A percentile compares a stretch with the other conserved stretches of the same genome.
These are phyloP conservation scores for Hanseniaspora uvarum DNA, from an alignment of 1,139 yeast genomes.

Conservation along the genomic window DNA sequence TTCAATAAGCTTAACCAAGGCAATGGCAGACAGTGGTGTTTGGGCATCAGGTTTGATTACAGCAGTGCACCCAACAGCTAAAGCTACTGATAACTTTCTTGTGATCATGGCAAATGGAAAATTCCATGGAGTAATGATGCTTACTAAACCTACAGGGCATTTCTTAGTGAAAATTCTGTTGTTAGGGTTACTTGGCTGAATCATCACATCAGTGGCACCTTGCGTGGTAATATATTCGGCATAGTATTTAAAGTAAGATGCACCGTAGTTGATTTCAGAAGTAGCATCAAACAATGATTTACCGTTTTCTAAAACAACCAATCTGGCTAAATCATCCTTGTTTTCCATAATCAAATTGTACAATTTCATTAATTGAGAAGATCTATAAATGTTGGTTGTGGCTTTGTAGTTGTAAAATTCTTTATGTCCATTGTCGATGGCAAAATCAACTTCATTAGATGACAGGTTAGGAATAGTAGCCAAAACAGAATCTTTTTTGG, in stretches of 20 bases:
- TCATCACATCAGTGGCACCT: constrained; percentile 23
- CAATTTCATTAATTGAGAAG: constrained; percentile 54
- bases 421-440: constrained; percentile 51
- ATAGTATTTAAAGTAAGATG: constrained; percentile 77
- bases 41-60: constrained; percentile 85
- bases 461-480: constrained; percentile 48
- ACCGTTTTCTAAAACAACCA: constrained; percentile 75
- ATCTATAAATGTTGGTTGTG: constrained; percentile 55
- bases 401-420: constrained; percentile 53
- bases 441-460: constrained; percentile 42
- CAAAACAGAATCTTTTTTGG: constrained; percentile 40
- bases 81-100: constrained; percentile 79
- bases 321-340: constrained; percentile 61
- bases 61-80: constrained; percentile 88
- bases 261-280: constrained; percentile 70
- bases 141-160: constrained; percentile 85
- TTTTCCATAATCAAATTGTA: constrained; percentile 54
- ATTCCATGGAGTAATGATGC: constrained; percentile 91
- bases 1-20: constrained; percentile 60
- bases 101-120: constrained; percentile 93
- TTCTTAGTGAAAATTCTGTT: constrained; percentile 56
- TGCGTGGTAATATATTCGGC: constrained; percentile 63
- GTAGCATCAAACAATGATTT: constrained; percentile 65
- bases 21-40: constrained; percentile 80
- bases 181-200: constrained; percentile 49